phyloP scores from a whole-genome alignment of 139 green algal genomes.

The Protoeuglena noctilucae region DNA sequence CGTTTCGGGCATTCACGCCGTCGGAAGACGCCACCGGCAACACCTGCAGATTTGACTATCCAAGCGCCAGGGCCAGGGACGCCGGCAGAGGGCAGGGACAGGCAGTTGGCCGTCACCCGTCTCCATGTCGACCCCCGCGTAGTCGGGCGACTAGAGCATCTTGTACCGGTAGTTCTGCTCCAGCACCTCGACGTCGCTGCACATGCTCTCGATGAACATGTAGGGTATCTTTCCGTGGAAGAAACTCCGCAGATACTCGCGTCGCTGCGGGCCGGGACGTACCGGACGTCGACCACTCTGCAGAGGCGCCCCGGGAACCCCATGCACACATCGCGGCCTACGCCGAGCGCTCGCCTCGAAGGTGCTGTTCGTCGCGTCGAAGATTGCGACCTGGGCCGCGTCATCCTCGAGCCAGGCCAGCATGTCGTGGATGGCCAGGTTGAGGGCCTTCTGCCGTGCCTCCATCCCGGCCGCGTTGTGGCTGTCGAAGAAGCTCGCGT shows the following conservation, averaged over 20 bases:
- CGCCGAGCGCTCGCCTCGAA: too few species aligned
- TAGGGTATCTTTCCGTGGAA: slow-evolving; percentile 69
- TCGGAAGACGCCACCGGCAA: not conserved
- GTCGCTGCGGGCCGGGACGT: too few species aligned
- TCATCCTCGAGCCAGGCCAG: slow-evolving; percentile 49
- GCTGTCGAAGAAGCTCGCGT: slow-evolving; percentile 73
- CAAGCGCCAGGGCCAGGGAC: too few species aligned
- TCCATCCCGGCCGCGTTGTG: slow-evolving; percentile 57
- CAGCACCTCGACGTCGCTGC: slow-evolving; percentile 63
- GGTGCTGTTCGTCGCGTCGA: slow-evolving; percentile 93
- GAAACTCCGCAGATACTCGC: slow-evolving; percentile 39
- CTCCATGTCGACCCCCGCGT: slow-evolving; percentile 43
- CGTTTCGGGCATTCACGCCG: not conserved
- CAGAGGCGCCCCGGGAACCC: too few species aligned
- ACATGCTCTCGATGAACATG: slow-evolving; percentile 92
- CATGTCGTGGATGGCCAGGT: slow-evolving; percentile 75
- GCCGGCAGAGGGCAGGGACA: too few species aligned
- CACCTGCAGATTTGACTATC: too few species aligned
- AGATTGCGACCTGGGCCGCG: slow-evolving; percentile 70
- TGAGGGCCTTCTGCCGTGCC: slow-evolving; percentile 46
- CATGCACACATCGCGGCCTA: not conserved
- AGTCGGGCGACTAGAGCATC: slow-evolving; percentile 72
- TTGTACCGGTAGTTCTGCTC: slow-evolving; percentile 83
- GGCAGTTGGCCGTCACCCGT: too few species aligned
- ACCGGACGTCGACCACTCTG: too few species aligned